Conservation (phyloP, 169 alveolate genomes). For the Miamiensis avidus region DNA sequence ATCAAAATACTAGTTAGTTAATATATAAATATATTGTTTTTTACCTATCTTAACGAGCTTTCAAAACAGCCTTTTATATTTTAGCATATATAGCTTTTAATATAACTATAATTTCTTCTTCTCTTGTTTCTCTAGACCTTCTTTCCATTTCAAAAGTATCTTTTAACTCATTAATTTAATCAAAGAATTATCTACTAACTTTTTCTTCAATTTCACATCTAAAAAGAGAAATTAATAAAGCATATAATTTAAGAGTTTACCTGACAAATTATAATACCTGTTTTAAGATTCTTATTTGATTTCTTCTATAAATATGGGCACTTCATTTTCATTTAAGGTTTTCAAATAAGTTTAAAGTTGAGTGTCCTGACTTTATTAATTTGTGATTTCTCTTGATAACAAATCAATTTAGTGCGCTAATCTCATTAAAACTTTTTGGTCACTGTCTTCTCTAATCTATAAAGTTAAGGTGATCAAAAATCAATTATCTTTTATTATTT, state of each 20-base stretch:
- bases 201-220: conserved; percentile 34
- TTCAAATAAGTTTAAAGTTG: no score
- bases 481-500: no score
- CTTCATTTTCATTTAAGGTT: neutral
- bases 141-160: conserved; percentile 24
- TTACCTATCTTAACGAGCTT: neutral
- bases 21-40: no score
- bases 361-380: neutral
- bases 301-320: neutral
- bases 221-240: no score
- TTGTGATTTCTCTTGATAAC: neutral
- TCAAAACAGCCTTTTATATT: conserved; percentile 1
- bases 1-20: no score
- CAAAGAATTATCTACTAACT: conserved; percentile 17
- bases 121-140: conserved; percentile 32
- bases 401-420: neutral
- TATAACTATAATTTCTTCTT: conserved; percentile 26
- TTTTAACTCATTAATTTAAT: conserved; percentile 29
- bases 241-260: neutral
- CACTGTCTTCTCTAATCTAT: neutral
- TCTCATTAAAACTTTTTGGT: neutral
- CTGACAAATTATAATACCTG: neutral
- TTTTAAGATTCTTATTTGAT: neutral
- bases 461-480: neutral
- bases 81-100: conserved; percentile 22